Evolutionary conservation across 1,284 basidiomycete genomes (phyloP), one percentile per base, ranked within the genome.

Genomic region (Sanghuangporus weigelae): DNA sequence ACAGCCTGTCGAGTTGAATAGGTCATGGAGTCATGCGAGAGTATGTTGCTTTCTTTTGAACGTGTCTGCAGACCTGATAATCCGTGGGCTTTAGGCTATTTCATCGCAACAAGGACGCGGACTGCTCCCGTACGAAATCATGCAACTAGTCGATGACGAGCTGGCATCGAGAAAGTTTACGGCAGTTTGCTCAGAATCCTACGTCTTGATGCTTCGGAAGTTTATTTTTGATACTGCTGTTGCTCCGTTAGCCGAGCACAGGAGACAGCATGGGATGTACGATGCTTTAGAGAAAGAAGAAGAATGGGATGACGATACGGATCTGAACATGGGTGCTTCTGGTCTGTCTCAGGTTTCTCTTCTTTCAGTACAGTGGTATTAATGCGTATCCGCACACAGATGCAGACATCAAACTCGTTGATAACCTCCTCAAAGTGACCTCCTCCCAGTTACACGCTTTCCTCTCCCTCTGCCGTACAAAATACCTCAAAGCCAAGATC

Each of bases 401-500:
- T 49, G 82, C 86, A 1, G 82, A 89, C 61, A 85, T 84, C 72
- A 82, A 82, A 0, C 84, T 91, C 12, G 89, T 98, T 16, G 86
- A 95, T 71, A 99, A 98, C 75, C 90, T 89, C 75, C 84, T 88
- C 63, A 96, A 96, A 75, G 93, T 98, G 38, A 97, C 96, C 0
- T 82, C 89, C 72, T 77, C 79, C 6, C 96, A 98, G 71, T 76
- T 99, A 3, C 79, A 77, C 53, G 79, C 78, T 7, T 99, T 99
- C 84, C 77, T 99, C 46, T 80, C 93, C 36, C 81, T 93, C 61
- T 98, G 95, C 73, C 94, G 93, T 85, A 86, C 86, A 35, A 94
- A 93, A 73, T 97, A 96, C 72, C 89, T 94, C 42, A 93, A 94
- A 76, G 93, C 95, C 7, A 93, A 94, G 72, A 96, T 98, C 69